Percentiles rank a stretch among this genome's conserved stretches.
Conservation (phyloP, 2,329 filamentous ascomycete genomes). For the Fusarium continuum region DNA sequence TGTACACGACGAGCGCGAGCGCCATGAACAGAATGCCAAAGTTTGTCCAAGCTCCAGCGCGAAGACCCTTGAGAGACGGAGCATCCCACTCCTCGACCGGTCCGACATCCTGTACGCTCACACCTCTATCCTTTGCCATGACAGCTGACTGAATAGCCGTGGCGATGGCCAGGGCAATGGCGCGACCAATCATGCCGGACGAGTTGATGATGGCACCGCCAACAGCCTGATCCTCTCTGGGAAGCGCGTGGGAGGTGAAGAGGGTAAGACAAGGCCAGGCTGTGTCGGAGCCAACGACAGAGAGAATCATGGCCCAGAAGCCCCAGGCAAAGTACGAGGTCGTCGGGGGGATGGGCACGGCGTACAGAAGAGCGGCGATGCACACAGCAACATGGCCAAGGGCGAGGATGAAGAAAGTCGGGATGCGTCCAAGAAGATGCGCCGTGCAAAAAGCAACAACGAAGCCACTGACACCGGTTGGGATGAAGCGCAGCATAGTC, state of each 20-base stretch:
- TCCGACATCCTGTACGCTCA: conserved; percentile 56
- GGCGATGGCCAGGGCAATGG: conserved; percentile 71
- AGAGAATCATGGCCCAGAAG: conserved; percentile 71
- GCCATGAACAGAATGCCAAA: conserved; percentile 58
- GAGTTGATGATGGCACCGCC: conserved; percentile 75
- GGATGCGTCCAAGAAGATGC: conserved; percentile 64
- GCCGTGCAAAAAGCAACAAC: conserved; percentile 66
- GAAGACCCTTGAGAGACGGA: conserved; percentile 58
- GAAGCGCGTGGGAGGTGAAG: conserved; percentile 70
- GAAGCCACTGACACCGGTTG: conserved; percentile 68
- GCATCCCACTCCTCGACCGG: conserved; percentile 55
- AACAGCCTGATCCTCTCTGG: conserved; percentile 70
- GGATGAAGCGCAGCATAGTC: conserved; percentile 74
- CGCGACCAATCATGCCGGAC: conserved; percentile 70
- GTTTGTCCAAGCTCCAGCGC: conserved; percentile 63
- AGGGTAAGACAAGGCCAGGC: conserved; percentile 72
- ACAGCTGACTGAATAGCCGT: conserved; percentile 72
- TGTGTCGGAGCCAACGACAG: conserved; percentile 72
- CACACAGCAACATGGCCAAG: conserved; percentile 66
- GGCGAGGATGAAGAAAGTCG: conserved; percentile 65
- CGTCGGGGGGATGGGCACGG: conserved; percentile 66
- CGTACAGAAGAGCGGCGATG: conserved; percentile 67
- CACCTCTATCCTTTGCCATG: conserved; percentile 59
- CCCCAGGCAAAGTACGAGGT: conserved; percentile 75
- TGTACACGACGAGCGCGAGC: conserved; percentile 55